Percentiles rank a stretch among this genome's conserved stretches.
phyloP scores from a whole-genome alignment of 2,329 filamentous ascomycete genomes.

The Claviceps pazoutovae region DNA sequence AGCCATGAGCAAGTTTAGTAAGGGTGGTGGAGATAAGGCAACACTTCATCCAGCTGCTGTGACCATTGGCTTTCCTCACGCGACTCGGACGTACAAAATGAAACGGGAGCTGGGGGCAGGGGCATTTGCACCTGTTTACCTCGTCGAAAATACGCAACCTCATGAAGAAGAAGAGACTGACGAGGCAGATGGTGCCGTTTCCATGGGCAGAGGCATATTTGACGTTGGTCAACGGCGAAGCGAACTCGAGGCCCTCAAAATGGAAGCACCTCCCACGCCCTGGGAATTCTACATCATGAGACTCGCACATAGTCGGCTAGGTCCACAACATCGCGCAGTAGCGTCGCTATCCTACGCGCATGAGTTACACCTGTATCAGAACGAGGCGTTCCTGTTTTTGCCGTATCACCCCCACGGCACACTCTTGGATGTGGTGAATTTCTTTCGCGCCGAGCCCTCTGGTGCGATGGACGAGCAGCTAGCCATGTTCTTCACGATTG shows the following conservation, averaged over 20 bases:
- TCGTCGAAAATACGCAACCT: slow-evolving; percentile 59
- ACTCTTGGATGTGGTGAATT: slow-evolving; percentile 85
- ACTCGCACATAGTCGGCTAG: slow-evolving; percentile 62
- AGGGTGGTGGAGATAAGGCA: slow-evolving; percentile 45
- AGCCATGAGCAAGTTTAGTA: slow-evolving; percentile 41
- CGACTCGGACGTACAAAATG: slow-evolving; percentile 56
- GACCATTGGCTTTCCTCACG: slow-evolving; percentile 52
- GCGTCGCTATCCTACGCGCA: slow-evolving; percentile 72
- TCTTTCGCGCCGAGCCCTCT: slow-evolving; percentile 56
- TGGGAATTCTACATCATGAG: slow-evolving; percentile 98
- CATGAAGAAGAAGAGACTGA: slow-evolving; percentile 27
- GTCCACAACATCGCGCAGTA: slow-evolving; percentile 53
- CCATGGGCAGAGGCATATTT: slow-evolving; percentile 50
- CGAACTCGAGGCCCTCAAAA: slow-evolving; percentile 74
- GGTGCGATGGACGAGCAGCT: slow-evolving; percentile 79
- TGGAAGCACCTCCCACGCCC: slow-evolving; percentile 74
- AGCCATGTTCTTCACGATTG: slow-evolving; percentile 90
- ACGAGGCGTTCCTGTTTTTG: slow-evolving; percentile 81
- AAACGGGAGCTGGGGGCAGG: slow-evolving; percentile 81
- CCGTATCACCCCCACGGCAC: slow-evolving; percentile 84
- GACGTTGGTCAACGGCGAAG: slow-evolving; percentile 38
- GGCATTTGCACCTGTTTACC: slow-evolving; percentile 89
- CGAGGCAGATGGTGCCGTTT: slow-evolving; percentile 26
- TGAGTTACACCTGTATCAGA: slow-evolving; percentile 80
- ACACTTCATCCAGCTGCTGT: slow-evolving; percentile 46